Conservation (phyloP, 2,329 filamentous ascomycete species). For the Cordyceps javanica region DNA sequence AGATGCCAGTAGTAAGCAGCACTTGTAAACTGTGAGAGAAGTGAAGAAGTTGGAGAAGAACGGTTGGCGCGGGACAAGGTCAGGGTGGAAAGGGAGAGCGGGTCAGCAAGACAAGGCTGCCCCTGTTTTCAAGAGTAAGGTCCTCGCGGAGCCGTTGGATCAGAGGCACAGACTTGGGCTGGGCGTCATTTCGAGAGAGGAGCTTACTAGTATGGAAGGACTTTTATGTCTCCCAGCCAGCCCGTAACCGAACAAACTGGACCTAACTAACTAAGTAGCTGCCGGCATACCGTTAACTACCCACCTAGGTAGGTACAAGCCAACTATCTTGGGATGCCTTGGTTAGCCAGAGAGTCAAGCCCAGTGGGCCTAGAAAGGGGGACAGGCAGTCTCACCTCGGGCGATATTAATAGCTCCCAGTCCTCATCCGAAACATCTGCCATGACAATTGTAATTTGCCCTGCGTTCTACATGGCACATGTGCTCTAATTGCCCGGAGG, state of each 20-base stretch:
- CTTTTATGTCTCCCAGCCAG: neutral
- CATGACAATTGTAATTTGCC: constrained; percentile 11
- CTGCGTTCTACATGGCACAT: neutral
- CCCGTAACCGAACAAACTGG: constrained; percentile 2
- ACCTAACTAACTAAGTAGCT: neutral
- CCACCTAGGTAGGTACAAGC: neutral
- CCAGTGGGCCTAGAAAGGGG: constrained; percentile 4
- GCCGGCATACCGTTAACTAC: neutral
- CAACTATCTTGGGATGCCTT: no score
- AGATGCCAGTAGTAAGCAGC: neutral
- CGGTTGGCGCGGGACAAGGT: constrained; percentile 7
- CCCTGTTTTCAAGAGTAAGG: constrained; percentile 7
- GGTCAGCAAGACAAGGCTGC: constrained; percentile 9
- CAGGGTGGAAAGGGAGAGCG: constrained; percentile 11
- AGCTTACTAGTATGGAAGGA: neutral
- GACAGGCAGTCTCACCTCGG: constrained; percentile 12
- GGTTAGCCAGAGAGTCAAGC: neutral
- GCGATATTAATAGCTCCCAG: constrained; percentile 12
- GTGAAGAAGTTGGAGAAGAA: constrained; percentile 7
- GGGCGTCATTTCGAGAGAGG: neutral
- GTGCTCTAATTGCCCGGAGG: constrained; percentile 15
- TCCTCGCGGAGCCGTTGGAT: constrained; percentile 7
- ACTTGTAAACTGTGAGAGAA: constrained; percentile 6
- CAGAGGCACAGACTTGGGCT: neutral
- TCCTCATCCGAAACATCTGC: constrained; percentile 12